Evolutionary conservation across 1,284 basidiomycete genomes (phyloP).

Genomic region (Ceratobasidium papillatum): DNA sequence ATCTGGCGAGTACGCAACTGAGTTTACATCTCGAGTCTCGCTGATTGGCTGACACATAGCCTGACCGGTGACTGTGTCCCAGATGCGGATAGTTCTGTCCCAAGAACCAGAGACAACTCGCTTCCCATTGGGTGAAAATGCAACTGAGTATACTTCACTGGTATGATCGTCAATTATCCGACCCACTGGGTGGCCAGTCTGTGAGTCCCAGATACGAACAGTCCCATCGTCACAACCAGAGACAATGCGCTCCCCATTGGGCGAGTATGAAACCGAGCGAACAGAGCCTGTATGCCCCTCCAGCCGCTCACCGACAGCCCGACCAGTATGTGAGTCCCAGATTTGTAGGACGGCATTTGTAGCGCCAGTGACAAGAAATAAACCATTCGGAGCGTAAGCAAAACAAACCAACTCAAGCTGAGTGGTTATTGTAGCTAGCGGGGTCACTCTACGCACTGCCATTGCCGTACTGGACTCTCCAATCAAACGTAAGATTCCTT

Average conservation of each 20-base stretch:
- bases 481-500: too few species aligned
- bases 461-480: too few species aligned
- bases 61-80: too few species aligned
- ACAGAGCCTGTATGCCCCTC: constrained; percentile 35
- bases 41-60: too few species aligned
- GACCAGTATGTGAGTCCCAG: constrained; percentile 19
- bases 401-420: neutral
- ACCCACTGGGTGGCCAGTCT: neutral
- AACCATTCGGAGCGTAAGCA: constrained; percentile 26
- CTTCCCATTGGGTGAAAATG: constrained; percentile 40
- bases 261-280: constrained; percentile 7
- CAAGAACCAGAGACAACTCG: constrained; percentile 25
- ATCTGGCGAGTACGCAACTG: too few species aligned
- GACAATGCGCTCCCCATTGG: constrained; percentile 24
- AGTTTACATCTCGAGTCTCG: too few species aligned
- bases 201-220: constrained; percentile 14
- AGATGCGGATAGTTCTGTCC: constrained; percentile 37
- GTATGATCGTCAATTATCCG: constrained; percentile 2
- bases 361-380: constrained; percentile 1
- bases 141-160: constrained; percentile 18
- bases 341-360: constrained; percentile 5
- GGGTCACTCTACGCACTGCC: too few species aligned
- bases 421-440: too few species aligned
- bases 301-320: neutral
- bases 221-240: constrained; percentile 32